phyloP scores from a whole-genome alignment of 1,139 yeast genomes.

The Suhomyces ambrosiae region DNA sequence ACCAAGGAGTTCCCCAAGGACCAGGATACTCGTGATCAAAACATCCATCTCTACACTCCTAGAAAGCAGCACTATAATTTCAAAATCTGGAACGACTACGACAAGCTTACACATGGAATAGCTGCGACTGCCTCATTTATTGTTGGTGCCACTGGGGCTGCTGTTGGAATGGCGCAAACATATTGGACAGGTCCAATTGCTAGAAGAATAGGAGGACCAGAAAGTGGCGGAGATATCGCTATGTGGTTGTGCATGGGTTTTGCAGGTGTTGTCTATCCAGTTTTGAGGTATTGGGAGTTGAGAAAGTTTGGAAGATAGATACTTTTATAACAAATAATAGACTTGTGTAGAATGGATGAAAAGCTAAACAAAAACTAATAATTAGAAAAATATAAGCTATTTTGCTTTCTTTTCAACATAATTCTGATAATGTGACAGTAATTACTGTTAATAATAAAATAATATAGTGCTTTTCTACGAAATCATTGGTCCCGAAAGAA shows the following conservation, averaged over 20 bases:
- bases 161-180: slow-evolving; percentile 80
- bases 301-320: slow-evolving; percentile 43
- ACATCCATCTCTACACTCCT: slow-evolving; percentile 15
- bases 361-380: too few relatives aligned
- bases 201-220: slow-evolving; percentile 51
- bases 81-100: slow-evolving; percentile 63
- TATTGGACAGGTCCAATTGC: slow-evolving; percentile 79
- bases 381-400: background rate
- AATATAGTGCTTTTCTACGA: too few relatives aligned
- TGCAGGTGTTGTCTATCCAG: slow-evolving; percentile 65
- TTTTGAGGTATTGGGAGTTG: slow-evolving; percentile 64
- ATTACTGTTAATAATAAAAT: too few relatives aligned
- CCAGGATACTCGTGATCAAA: slow-evolving; percentile 9
- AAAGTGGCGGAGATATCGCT: slow-evolving; percentile 74
- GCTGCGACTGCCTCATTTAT: slow-evolving; percentile 65
- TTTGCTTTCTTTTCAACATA: too few relatives aligned
- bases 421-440: too few relatives aligned
- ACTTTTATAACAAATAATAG: background rate
- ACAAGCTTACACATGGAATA: slow-evolving; percentile 57
- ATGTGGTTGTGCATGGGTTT: slow-evolving; percentile 81
- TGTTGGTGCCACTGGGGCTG: slow-evolving; percentile 73
- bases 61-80: slow-evolving; percentile 56
- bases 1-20: slow-evolving; percentile 52
- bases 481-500: too few relatives aligned
- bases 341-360: background rate